Conservation (phyloP, 306 rosid genomes). For the Begonia fuchsioides region DNA sequence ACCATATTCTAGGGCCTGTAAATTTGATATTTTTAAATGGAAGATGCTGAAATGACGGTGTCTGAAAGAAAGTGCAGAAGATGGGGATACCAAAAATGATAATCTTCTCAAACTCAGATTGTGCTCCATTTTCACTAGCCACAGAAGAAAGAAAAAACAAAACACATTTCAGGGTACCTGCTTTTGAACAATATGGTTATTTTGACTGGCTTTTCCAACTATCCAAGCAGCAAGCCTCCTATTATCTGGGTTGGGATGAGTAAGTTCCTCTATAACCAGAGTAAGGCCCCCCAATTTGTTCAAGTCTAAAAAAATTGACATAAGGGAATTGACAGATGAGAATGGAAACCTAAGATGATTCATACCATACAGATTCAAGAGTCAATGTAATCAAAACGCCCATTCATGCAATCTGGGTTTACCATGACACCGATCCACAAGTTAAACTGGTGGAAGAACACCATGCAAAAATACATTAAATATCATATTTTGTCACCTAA, state of each 20-base stretch:
- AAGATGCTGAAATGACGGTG: neutral
- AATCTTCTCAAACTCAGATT: neutral
- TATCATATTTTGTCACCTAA: no score
- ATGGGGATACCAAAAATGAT: no score
- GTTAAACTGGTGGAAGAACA: no score
- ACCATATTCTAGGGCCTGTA: constrained; percentile 59
- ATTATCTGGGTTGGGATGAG: constrained; percentile 42
- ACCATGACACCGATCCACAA: no score
- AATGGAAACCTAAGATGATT: constrained; percentile 1
- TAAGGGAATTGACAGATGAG: neutral
- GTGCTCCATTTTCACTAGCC: neutral
- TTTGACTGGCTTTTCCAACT: constrained; percentile 76
- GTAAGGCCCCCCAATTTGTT: constrained; percentile 61
- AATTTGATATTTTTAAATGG: constrained; percentile 3
- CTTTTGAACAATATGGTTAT: constrained; percentile 61
- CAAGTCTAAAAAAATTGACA: constrained; percentile 28
- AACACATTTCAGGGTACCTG: constrained; percentile 24
- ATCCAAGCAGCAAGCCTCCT: constrained; percentile 77
- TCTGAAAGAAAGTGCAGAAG: neutral
- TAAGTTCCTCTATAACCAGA: constrained; percentile 36
- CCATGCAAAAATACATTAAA: no score
- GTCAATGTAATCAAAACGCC: no score
- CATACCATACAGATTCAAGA: neutral
- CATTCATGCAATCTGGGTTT: no score
- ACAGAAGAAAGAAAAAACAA: neutral